A percentile compares a stretch with the other conserved stretches of the same genome.
These are phyloP conservation scores for Closterium sp. DNA, from an alignment of 139 green algal genomes.

Conservation along the genomic window DNA sequence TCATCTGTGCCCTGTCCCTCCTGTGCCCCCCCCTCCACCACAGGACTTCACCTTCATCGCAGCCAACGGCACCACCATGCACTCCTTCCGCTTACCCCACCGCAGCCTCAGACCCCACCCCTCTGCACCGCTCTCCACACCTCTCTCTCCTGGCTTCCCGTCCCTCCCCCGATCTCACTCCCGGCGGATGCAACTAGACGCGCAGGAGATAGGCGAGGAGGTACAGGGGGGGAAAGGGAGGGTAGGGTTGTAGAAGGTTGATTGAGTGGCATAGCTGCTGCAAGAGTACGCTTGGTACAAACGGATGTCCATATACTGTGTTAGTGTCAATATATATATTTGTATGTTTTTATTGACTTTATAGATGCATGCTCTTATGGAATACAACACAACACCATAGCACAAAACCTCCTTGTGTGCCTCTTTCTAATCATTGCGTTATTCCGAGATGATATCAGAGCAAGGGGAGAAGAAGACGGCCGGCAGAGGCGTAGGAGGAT, in stretches of 20 bases:
- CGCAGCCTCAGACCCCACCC: not conserved
- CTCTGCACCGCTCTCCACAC: not conserved
- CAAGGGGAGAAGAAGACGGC: no score
- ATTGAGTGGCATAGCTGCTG: no score
- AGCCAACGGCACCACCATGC: slow-evolving; percentile 14
- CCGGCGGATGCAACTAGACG: not conserved
- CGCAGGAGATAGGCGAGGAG: not conserved
- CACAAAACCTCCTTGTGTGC: no score
- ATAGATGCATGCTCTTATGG: no score
- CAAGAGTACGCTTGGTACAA: no score
- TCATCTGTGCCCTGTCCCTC: not conserved
- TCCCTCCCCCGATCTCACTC: not conserved
- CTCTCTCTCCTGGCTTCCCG: not conserved
- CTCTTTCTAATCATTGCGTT: no score
- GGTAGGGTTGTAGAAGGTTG: not conserved
- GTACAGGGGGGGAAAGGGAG: not conserved
- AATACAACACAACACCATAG: no score
- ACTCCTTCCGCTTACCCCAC: slow-evolving; percentile 17
- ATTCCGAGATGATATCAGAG: no score
- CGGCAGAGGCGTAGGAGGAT: no score
- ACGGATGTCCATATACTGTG: no score
- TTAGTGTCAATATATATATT: no score
- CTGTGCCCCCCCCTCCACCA: not conserved
- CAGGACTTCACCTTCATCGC: slow-evolving; percentile 40
- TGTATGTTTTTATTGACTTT: no score